Conservation (phyloP, 2,329 filamentous ascomycete genomes). For the Orbilia quercus region DNA sequence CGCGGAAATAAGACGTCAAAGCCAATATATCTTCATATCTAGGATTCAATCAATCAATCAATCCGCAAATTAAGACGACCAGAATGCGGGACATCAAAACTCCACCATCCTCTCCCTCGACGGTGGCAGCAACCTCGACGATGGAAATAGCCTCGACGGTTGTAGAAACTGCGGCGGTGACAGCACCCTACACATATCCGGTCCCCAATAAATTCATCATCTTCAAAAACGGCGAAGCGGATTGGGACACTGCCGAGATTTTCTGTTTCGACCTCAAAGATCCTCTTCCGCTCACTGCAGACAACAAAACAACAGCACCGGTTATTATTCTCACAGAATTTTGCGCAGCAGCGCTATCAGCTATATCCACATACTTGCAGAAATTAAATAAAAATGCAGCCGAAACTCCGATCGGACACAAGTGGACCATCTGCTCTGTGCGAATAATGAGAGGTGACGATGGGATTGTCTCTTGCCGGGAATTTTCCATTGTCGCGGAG, state of each 20-base stretch:
- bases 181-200: background rate
- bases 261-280: slow-evolving; percentile 15
- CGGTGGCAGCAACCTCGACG: background rate
- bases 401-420: background rate
- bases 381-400: slow-evolving; percentile 4
- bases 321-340: slow-evolving; percentile 21
- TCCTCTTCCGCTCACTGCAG: background rate
- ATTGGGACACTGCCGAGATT: slow-evolving; percentile 17
- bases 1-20: too few species aligned
- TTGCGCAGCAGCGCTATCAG: slow-evolving; percentile 11
- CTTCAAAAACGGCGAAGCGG: slow-evolving; percentile 25
- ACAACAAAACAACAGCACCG: background rate
- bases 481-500: slow-evolving; percentile 19
- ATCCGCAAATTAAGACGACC: too few species aligned
- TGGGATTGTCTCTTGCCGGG: slow-evolving; percentile 5
- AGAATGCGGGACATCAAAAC: background rate
- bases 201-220: slow-evolving; percentile 31
- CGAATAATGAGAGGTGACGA: slow-evolving; percentile 2
- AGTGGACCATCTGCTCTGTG: slow-evolving; percentile 14
- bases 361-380: background rate
- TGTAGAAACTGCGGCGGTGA: background rate
- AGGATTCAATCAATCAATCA: too few species aligned
- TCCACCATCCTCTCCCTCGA: background rate
- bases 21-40: too few species aligned
- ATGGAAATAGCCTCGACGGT: background rate